Evolutionary conservation across 371 early-diverging fungal species (phyloP).

Genomic region (Mortierella sp.): DNA sequence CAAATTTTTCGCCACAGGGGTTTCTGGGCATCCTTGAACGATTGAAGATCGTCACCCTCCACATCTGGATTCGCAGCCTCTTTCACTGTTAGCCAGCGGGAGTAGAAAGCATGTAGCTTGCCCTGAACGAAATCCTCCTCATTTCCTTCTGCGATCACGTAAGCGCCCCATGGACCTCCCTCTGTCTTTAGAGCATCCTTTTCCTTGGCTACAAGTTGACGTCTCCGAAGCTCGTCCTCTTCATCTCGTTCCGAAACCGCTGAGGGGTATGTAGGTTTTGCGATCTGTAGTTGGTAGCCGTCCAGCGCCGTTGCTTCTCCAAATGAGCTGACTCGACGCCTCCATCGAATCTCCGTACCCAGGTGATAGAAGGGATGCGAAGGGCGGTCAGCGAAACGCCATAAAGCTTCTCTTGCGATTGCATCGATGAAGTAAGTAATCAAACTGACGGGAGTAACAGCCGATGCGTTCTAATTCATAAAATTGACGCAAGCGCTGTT

Average conservation of each 20-base stretch:
- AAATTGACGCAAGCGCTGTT: no score
- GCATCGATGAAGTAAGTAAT: slow-evolving; percentile 28
- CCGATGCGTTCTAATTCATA: slow-evolving; percentile 33
- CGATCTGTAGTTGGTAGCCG: background rate
- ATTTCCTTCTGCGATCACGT: slow-evolving; percentile 19
- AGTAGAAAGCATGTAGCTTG: slow-evolving; percentile 14
- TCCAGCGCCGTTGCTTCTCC: slow-evolving; percentile 26
- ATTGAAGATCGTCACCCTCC: slow-evolving; percentile 15
- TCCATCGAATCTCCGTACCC: slow-evolving; percentile 41
- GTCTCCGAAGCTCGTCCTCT: slow-evolving; percentile 19
- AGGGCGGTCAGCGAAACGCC: slow-evolving; percentile 20
- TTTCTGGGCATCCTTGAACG: slow-evolving; percentile 19
- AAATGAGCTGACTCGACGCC: slow-evolving; percentile 7
- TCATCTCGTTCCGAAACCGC: slow-evolving; percentile 22
- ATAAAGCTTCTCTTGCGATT: slow-evolving; percentile 23
- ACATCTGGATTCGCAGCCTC: slow-evolving; percentile 23
- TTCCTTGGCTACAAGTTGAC: slow-evolving; percentile 20
- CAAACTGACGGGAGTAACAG: slow-evolving; percentile 27
- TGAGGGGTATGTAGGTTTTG: slow-evolving; percentile 4
- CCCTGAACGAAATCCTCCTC: slow-evolving; percentile 37
- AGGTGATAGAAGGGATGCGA: slow-evolving; percentile 46
- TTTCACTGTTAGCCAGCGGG: slow-evolving; percentile 44
- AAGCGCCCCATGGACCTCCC: slow-evolving; percentile 23
- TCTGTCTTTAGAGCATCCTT: slow-evolving; percentile 10
- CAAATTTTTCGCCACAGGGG: slow-evolving; percentile 19